phyloP scores from a whole-genome alignment of 768 basidiomycete genomes.

The Cystobasidium ongulense region DNA sequence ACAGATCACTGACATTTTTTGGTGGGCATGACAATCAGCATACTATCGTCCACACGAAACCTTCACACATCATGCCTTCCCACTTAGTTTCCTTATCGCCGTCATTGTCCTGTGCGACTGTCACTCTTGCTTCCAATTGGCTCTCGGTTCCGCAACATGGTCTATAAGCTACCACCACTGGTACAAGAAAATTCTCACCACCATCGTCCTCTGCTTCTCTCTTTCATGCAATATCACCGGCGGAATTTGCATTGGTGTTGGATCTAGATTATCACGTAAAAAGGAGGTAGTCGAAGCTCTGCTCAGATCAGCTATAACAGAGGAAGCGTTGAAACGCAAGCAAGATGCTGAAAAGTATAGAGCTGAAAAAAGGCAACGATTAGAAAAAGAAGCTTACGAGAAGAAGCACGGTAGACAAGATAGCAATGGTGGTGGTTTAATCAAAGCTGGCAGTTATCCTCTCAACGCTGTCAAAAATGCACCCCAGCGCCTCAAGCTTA shows the following conservation, averaged over 20 bases:
- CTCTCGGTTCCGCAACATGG: constrained; percentile 31
- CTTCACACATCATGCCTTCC: constrained; percentile 33
- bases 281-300: constrained; percentile 29
- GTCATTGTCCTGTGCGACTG: constrained; percentile 32
- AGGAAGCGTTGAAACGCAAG: constrained; percentile 32
- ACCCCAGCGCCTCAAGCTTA: background rate
- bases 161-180: constrained; percentile 31
- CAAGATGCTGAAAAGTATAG: constrained; percentile 21
- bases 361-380: constrained; percentile 10
- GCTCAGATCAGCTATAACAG: constrained; percentile 28
- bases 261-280: constrained; percentile 26
- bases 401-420: background rate
- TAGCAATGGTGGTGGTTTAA: background rate
- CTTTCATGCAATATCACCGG: constrained; percentile 32
- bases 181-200: constrained; percentile 24
- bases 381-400: background rate
- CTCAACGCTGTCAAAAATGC: background rate
- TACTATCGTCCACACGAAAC: constrained; percentile 37
- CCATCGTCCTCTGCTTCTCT: constrained; percentile 32
- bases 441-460: background rate
- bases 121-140: constrained; percentile 30
- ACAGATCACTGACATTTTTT: background rate
- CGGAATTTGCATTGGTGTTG: constrained; percentile 30
- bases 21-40: constrained; percentile 4
- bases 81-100: constrained; percentile 17